A percentile compares a stretch with the other conserved stretches of the same genome.
Conservation (phyloP, 179 eudicot species). For the Nepenthes alata region DNA sequence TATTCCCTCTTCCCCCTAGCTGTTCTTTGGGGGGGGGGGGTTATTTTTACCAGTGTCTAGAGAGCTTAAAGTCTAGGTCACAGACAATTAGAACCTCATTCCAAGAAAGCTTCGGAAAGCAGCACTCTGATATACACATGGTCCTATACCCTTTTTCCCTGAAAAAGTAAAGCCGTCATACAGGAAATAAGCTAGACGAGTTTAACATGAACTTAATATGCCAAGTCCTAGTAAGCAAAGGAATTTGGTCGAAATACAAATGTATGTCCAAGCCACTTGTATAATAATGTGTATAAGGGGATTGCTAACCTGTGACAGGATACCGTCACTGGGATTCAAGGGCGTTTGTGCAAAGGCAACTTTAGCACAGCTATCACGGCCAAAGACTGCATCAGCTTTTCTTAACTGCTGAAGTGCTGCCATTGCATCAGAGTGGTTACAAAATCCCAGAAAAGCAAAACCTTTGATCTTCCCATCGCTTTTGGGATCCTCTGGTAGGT, state of each 20-base stretch:
- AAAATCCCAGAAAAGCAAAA: constrained; percentile 24
- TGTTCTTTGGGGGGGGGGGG: no score
- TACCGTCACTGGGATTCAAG: constrained; percentile 11
- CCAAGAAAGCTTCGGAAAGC: no score
- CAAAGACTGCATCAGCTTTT: constrained; percentile 26
- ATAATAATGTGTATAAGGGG: neutral
- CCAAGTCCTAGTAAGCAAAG: no score
- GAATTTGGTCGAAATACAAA: neutral
- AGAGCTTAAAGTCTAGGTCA: no score
- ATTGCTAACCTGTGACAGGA: constrained; percentile 16
- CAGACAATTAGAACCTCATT: no score
- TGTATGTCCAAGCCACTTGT: neutral
- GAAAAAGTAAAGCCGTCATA: no score
- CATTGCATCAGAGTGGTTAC: constrained; percentile 24
- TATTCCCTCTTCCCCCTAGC: no score
- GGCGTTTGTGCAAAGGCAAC: constrained; percentile 20
- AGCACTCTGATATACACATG: no score
- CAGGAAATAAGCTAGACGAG: no score
- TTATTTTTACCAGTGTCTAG: no score
- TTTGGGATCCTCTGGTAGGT: constrained; percentile 16
- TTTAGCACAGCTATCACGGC: constrained; percentile 17
- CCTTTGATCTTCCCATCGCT: constrained; percentile 17
- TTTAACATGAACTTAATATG: no score
- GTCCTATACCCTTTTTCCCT: no score
- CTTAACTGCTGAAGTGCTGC: constrained; percentile 18